Base-by-base conservation (phyloP, 768 basidiomycete species). In the Suillus fuscotomentosus region DNA sequence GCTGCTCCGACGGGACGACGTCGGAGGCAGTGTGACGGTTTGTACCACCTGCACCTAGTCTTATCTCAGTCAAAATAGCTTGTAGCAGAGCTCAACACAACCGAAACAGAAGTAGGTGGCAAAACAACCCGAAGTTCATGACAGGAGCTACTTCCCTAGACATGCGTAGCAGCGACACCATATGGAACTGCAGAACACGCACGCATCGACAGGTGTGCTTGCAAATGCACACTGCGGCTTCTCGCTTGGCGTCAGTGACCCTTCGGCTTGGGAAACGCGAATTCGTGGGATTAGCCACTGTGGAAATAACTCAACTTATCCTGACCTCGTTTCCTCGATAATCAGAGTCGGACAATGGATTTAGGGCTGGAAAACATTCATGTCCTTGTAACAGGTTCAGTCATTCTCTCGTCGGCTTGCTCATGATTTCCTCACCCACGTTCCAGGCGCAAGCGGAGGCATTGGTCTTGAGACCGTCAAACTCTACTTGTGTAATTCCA, bases 381-480 rank as follows among this genome's bases (percentile, higher is more conserved):
- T 31, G 31, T 31, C 31, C 31, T 31, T 31, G 31, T 31, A 31
- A 31, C 89, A 64, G 89, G 89, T 88, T 54, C 60, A n/a, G 43
- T 63, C 5, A 13, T 47, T 45, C 15, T 10, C 3, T 47, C 15
- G 15, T 27, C 39, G 43, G 17, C 27, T 42, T 11, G 13, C 13
- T 41, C 36, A 9, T 60, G 15, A 39, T 47, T 34, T 17, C 38
- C 51, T 61, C 14, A 60, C 42, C 13, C 60, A n/a, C 36, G 31
- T 22, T 6, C 27, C 70, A 87, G 91, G 91, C 57, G 89, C 90
- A 2, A 90, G 86, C 68, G 89, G 90, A 10, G 90, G 89, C 1
- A 92, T 93, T 42, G 91, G 91, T 11, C 78, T 90, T 1, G 86
- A 84, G 67, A 89, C 86, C 2, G 79, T 80, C n/a, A 79, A 79